phyloP scores from a whole-genome alignment of 2,329 filamentous ascomycete species.

The Zymoseptoria pseudotritici region DNA sequence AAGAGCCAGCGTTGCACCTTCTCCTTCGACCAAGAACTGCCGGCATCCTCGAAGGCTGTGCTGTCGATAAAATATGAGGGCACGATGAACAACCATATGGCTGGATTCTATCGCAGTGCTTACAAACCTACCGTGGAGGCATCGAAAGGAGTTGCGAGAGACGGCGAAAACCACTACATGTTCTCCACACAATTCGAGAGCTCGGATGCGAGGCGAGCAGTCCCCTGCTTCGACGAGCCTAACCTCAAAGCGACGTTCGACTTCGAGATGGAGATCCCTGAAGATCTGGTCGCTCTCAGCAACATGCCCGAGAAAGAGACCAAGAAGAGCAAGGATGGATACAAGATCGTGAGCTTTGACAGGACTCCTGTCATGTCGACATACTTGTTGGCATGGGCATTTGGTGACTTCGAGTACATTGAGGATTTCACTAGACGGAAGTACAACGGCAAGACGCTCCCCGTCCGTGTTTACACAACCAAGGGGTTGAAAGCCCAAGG shows the following conservation, averaged over 20 bases:
- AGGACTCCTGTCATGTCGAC: conserved; percentile 83
- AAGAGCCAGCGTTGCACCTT: conserved; percentile 78
- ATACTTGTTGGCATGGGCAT: conserved; percentile 84
- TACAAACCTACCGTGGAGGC: conserved; percentile 75
- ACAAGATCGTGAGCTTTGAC: conserved; percentile 68
- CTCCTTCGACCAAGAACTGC: conserved; percentile 64
- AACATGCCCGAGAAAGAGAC: conserved; percentile 87
- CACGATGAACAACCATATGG: conserved; percentile 86
- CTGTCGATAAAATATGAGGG: conserved; percentile 70
- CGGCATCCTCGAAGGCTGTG: conserved; percentile 56
- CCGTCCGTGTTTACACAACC: conserved; percentile 93
- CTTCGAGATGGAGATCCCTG: conserved; percentile 83
- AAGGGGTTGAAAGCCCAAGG: conserved; percentile 90
- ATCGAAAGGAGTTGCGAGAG: conserved; percentile 69
- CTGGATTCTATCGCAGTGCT: conserved; percentile 81
- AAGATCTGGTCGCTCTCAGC: conserved; percentile 79
- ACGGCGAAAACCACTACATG: conserved; percentile 54
- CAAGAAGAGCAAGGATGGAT: conserved; percentile 56
- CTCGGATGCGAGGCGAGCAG: conserved; percentile 87
- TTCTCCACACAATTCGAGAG: conserved; percentile 97
- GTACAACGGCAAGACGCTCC: conserved; percentile 85
- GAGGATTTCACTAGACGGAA: conserved; percentile 83
- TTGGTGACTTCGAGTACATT: conserved; percentile 95
- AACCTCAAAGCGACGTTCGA: conserved; percentile 96
- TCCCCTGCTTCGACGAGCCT: conserved; percentile 97